These are phyloP conservation scores for Gyromitra esculenta DNA, from an alignment of 2,329 filamentous ascomycete genomes.

Conservation along the genomic window DNA sequence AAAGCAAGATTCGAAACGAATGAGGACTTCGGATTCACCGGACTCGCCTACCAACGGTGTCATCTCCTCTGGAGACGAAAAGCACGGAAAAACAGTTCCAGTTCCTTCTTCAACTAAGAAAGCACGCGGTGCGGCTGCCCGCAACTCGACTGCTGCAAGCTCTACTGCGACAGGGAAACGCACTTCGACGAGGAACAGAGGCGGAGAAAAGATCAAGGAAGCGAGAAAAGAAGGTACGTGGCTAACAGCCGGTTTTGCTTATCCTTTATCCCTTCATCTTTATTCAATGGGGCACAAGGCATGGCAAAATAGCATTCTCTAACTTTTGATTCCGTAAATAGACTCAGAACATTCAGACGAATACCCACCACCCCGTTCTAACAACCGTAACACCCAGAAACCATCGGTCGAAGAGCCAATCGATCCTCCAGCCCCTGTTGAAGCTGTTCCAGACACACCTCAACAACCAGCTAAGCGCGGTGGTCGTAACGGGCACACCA, in stretches of 20 bases:
- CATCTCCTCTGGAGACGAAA: conserved; percentile 77
- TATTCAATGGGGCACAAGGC: neutral
- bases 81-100: conserved; percentile 63
- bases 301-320: conserved; percentile 58
- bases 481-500: conserved; percentile 51
- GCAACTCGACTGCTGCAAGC: conserved; percentile 60
- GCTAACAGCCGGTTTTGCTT: conserved; percentile 58
- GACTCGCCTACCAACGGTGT: conserved; percentile 64
- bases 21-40: conserved; percentile 81
- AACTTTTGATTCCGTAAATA: conserved; percentile 60
- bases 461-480: conserved; percentile 54
- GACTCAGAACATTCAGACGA: conserved; percentile 80
- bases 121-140: conserved; percentile 67
- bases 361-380: conserved; percentile 61
- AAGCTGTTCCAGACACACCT: conserved; percentile 53
- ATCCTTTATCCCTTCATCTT: conserved; percentile 2
- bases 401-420: conserved; percentile 53
- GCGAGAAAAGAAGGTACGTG: conserved; percentile 62
- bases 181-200: conserved; percentile 55
- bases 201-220: conserved; percentile 62
- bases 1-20: conserved; percentile 77
- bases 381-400: conserved; percentile 62
- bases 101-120: conserved; percentile 66
- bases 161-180: conserved; percentile 50
- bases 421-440: conserved; percentile 45